Evolutionary conservation across 2,329 filamentous ascomycete genomes (phyloP), one percentile per base, ranked within the genome.

Genomic region (Monosporascus sp.): DNA sequence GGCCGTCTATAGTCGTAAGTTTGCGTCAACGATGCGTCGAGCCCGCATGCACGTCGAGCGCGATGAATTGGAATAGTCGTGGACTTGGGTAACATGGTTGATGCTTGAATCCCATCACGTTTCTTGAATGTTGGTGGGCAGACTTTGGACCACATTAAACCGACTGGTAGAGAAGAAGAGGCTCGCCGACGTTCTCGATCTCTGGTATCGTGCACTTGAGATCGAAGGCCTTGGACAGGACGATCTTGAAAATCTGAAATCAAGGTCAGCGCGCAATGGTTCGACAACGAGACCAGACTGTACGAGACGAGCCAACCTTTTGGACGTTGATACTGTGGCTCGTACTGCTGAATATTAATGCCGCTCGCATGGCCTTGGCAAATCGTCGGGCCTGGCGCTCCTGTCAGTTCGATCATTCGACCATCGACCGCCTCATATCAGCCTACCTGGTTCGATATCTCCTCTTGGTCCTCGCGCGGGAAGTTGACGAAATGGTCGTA

Each of bases 401-500:
- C 39, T 15, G 53, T 65, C 25, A 65, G 66, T 37, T 55, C 11
- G 25, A n/a, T 22, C 6, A 31, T 11, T 24, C n/a, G 20, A 48
- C 11, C 6, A 20, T 14, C 15, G 20, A 17, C 6, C 24, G 45
- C 9, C 17, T 2, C 20, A 25, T 9, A 25, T 50, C 38, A 35
- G 41, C 60, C 37, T 74, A 94, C 91, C 81, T 96, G 93, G 66
- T 94, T 92, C 15, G 91, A 96, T 58, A 99, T 99, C 73, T 99
- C 94, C 71, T 99, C 94, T 70, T 99, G 94, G 68, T 99, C 94
- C 69, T 97, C 93, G 43, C 89, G 83, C 0, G 94, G 92, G 66
- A 99, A 97, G 74, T 97, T 99, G 72, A 99, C 93, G 75, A 99
- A 99, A 68, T 97, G 94, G 66, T 99, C 94, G 71, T 97, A 99